phyloP scores from a whole-genome alignment of 2,329 filamentous ascomycete genomes.

The Trichoderma guizhouense region DNA sequence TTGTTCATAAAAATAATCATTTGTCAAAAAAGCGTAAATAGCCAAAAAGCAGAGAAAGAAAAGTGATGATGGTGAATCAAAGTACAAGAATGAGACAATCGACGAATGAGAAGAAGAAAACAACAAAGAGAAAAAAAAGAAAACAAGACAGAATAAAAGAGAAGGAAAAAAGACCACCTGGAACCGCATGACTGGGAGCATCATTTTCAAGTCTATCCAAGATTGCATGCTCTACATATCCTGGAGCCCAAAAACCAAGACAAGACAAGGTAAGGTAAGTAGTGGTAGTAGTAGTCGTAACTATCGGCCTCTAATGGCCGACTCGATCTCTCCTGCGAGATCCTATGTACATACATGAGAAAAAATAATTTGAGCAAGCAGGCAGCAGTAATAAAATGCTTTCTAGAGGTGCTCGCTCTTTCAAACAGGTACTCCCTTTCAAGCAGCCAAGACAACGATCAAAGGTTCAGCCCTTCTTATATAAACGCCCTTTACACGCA shows the following conservation, averaged over 20 bases:
- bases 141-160: not conserved
- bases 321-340: slow-evolving; percentile 10
- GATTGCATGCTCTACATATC: not conserved
- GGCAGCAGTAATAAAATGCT: not conserved
- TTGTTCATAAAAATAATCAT: not conserved
- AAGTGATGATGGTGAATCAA: not conserved
- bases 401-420: not conserved
- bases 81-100: not conserved
- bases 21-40: not conserved
- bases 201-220: slow-evolving; percentile 5
- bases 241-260: not conserved
- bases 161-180: not conserved
- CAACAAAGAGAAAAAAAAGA: not conserved
- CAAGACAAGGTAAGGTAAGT: not conserved
- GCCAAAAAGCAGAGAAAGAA: not conserved
- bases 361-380: not conserved
- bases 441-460: slow-evolving; percentile 12
- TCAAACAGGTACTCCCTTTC: slow-evolving; percentile 4
- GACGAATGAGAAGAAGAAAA: not conserved
- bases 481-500: slow-evolving; percentile 13
- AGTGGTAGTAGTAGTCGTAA: slow-evolving; percentile 9
- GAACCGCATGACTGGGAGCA: not conserved
- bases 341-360: slow-evolving; percentile 15
- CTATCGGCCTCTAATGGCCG: slow-evolving; percentile 13
- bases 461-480: slow-evolving; percentile 10